A percentile compares a stretch with the other conserved stretches of the same genome.
phyloP scores from a whole-genome alignment of 257 asterid genomes.

The Eustoma russellianum region DNA sequence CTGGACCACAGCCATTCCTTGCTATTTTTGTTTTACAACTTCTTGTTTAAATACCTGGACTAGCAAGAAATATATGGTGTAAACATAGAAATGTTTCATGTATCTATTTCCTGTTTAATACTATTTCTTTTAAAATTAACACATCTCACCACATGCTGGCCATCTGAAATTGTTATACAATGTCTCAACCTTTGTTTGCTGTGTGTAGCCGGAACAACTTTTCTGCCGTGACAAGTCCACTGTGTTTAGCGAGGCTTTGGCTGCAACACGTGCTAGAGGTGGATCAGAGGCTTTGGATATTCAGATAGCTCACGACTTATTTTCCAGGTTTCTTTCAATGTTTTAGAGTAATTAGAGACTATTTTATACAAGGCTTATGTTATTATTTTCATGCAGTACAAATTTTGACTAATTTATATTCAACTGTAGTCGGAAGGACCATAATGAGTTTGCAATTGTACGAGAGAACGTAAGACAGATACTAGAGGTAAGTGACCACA shows the following conservation, averaged over 20 bases:
- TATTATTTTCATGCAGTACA: neutral
- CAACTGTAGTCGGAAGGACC: slow-evolving; percentile 62
- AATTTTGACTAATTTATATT: slow-evolving; percentile 2
- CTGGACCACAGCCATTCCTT: no score
- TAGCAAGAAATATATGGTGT: no score
- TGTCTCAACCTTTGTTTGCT: neutral
- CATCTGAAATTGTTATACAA: no score
- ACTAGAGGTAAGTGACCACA: slow-evolving; percentile 52
- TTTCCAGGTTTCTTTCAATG: slow-evolving; percentile 51
- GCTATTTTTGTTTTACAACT: no score
- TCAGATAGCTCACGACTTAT: slow-evolving; percentile 77
- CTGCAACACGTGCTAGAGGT: slow-evolving; percentile 94
- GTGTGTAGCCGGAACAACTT: slow-evolving; percentile 79
- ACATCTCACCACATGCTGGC: no score
- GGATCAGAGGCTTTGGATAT: slow-evolving; percentile 62
- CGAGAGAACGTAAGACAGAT: slow-evolving; percentile 72
- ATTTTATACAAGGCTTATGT: neutral
- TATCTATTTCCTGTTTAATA: no score
- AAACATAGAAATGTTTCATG: no score
- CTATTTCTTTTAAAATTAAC: no score
- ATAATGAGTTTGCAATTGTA: slow-evolving; percentile 82
- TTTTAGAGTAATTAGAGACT: neutral
- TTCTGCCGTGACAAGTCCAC: slow-evolving; percentile 65
- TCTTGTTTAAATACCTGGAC: no score
- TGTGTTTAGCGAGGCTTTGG: slow-evolving; percentile 86